A percentile compares a stretch with the other conserved stretches of the same genome.
Evolutionary conservation across 2,329 filamentous ascomycete species (phyloP).

Genomic region (Alternaria viburni): DNA sequence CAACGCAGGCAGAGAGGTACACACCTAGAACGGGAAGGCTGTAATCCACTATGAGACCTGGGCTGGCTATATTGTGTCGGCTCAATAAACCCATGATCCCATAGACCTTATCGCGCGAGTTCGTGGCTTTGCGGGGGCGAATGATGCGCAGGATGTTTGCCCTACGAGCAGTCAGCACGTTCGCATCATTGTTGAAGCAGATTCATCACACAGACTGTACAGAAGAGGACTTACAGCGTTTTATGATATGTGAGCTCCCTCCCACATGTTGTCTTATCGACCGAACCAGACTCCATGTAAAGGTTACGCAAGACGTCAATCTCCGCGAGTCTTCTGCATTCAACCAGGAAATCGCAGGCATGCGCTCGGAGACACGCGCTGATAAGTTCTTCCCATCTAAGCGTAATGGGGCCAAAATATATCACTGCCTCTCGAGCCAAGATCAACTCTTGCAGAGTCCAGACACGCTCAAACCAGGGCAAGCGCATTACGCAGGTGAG

Average conservation of each 20-base stretch:
- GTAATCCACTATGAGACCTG: neutral
- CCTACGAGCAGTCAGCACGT: neutral
- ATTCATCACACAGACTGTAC: fast-evolving
- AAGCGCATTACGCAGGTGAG: neutral
- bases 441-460: neutral
- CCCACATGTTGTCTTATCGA: neutral
- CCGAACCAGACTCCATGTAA: neutral
- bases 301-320: neutral
- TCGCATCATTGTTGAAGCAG: neutral
- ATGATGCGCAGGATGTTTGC: neutral
- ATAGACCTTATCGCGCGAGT: neutral
- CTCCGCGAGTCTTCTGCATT: neutral
- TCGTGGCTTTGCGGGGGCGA: neutral
- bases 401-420: neutral
- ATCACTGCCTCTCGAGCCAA: neutral
- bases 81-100: neutral
- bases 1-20: neutral
- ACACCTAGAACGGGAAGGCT: neutral
- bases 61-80: neutral
- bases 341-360: neutral
- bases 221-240: neutral
- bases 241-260: neutral
- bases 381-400: neutral
- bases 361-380: neutral
- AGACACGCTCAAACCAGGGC: neutral